Base-by-base conservation (phyloP, 2,329 filamentous ascomycete genomes). In the Aureobasidium sp. region DNA sequence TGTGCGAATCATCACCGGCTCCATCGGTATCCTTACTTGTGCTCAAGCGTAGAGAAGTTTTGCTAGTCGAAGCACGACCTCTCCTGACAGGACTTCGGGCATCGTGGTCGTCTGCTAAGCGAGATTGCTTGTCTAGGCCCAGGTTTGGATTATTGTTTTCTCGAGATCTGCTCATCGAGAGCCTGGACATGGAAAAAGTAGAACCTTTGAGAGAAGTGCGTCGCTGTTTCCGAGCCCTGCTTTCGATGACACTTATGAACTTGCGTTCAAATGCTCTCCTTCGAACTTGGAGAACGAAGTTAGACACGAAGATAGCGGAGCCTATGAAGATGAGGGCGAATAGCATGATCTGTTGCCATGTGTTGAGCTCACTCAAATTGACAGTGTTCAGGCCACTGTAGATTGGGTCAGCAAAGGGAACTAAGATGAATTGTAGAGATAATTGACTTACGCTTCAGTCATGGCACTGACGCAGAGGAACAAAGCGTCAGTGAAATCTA, bases 391-490 rank as follows among this genome's bases (percentile, higher is more conserved):
- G 75, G 0, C 87, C 87, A 7, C 68, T 69, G n/a, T 27, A 4
- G n/a, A 5, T 1, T 3, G 30, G 25, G 5, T 47, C 8, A 50
- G 36, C 34, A 21, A 25, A 5, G 2, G 9, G 15, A 16, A 25
- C 25, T 15, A 41, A 13, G 7, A 48, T 7, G 32, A 47, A 59
- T 25, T 6, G 13, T 11, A 54, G 7, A 37, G 37, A 30, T n/a
- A 21, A 39, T 36, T 11, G 48, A 66, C 68, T 67, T 50, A 69
- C 63, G 86, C 82, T 59, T 84, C 78, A 6, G 85, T 88, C 76
- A 89, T 86, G 48, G 86, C 85, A 61, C 83, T 87, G 44, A 86
- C 78, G 55, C 82, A 81, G 57, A 89, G 72, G 69, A 89, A 90
- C 16, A 90, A 71, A 16, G 83, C 80, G 69, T 90, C 86, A 41